Evolutionary conservation across 768 basidiomycete genomes (phyloP), one percentile per base, ranked within the genome.

Genomic region (Suillus subalutaceus): DNA sequence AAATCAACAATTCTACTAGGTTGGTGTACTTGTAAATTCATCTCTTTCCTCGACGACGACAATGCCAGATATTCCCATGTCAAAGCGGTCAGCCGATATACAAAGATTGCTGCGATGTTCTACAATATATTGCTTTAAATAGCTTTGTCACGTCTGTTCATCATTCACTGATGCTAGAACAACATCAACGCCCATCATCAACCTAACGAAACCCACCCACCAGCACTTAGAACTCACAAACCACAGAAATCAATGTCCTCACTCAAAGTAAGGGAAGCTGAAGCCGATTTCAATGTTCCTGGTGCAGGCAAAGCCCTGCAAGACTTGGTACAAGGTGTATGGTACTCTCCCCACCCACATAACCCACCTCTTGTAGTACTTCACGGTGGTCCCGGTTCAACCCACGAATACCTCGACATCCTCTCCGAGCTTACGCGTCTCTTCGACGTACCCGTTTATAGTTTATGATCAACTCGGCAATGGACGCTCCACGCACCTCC

Each of bases 401-500:
- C 77, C n/a, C 81, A 82, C 65, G 72, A 78, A 48, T 83, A 83
- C 70, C 72, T 85, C 20, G 73, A 79, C 44, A 66, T 77, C 44
- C 68, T 83, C 67, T 72, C 78, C 46, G 80, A 82, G 52, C 77
- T 86, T 57, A 76, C 79, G 35, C 64, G 66, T 7, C 68, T 72
- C 12, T 70, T 77, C 63, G 57, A 68, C 37, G 84, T 83, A 58
- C 85, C 86, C 13, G 78, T 88, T n/a, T 69, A 69, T 89, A 46
- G 69, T 86, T 56, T 88, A 88, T 73, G 85, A 86, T 71, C 87
- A 88, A 70, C 65, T 88, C 55, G 87, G 86, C 8, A 80, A 74
- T 64, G 86, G 85, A n/a, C 73, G 74, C 32, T 88, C 86, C 15
- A 86, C 85, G 10, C 85, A 86, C 68, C 77, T 87, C n/a, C 82